Base-by-base conservation (phyloP, 306 rosid genomes). In the Acmispon strigosus region DNA sequence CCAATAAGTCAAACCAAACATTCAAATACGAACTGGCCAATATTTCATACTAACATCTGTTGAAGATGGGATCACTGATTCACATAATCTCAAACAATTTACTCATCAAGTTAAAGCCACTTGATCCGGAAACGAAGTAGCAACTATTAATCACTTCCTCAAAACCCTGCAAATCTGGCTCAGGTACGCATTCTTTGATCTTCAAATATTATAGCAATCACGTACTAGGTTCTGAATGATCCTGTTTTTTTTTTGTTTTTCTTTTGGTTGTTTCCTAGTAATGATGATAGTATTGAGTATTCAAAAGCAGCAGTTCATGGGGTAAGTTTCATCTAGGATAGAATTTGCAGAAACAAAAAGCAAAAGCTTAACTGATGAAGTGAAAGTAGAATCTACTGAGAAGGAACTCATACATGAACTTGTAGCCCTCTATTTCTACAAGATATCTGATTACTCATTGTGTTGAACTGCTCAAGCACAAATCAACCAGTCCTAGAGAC, bases 1-100 rank as follows among this genome's bases (percentile, higher is more conserved):
- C 18, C n/a, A 41, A 8, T 4, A 69, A 45, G 75, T 47, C 76
- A 75, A 69, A 78, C 86, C 80, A 60, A 69, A 49, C 79, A 65
- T 45, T 78, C 86, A 69, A 77, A 42, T 7, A 43, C 50, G 4
- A 43, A 32, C 63, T 1, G 16, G 39, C 22, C 7, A 53, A 12
- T 50, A 53, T 51, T 9, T 60, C 18, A 47, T 12, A 1, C n/a
- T 13, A 55, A 49, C 8, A 60, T 14, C 8, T 9, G 42, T 37
- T 53, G 32, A 42, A 20, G 7, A 34, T 27, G n/a, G 39, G 52
- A 45, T 53, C 69, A 17, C 29, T 19, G 17, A 15, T 65, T 51
- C 49, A 27, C 13, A 16, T 39, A 3, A 39, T 15, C 81, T 12
- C 69, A 64, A 29, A 18, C 18, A 47, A 7, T 49, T n/a, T 48